Evolutionary conservation across 352 stramenopile genomes (phyloP).

Genomic region (Phytophthora sansomeana): DNA sequence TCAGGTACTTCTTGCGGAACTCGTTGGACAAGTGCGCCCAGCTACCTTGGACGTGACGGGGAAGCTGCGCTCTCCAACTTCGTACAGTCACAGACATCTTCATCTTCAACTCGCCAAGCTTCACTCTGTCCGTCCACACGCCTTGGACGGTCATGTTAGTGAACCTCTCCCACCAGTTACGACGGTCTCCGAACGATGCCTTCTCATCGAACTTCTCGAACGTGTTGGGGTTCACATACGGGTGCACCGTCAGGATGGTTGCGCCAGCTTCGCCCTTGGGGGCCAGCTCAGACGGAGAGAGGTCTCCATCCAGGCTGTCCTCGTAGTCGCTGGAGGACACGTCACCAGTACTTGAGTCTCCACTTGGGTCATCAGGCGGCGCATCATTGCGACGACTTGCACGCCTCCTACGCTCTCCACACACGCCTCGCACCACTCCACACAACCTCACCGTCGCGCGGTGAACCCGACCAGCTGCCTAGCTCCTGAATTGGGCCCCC

Average conservation of each 20-base stretch:
- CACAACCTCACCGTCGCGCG: no score
- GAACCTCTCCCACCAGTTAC: conserved; percentile 1
- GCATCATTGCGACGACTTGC: no score
- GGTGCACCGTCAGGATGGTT: neutral
- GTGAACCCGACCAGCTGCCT: no score
- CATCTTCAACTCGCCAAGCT: conserved; percentile 8
- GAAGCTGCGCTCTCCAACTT: neutral
- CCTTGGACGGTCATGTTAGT: conserved; percentile 6
- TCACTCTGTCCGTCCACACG: neutral
- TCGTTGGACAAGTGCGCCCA: neutral
- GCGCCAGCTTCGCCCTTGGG: neutral
- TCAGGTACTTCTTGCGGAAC: neutral
- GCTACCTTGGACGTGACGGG: neutral
- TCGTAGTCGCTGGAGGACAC: no score
- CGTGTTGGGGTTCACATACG: neutral
- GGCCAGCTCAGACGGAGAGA: no score
- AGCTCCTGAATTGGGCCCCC: no score
- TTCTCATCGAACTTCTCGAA: conserved; percentile 5
- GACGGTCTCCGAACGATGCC: neutral
- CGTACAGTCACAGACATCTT: neutral
- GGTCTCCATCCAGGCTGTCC: no score
- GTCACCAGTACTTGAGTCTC: no score
- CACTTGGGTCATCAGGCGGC: no score
- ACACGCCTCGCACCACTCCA: no score
- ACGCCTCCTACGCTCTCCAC: no score